Percentiles rank a stretch among this genome's conserved stretches.
Evolutionary conservation across 2,329 filamentous ascomycete species (phyloP).

Genomic region (Gliomastix tumulicola): DNA sequence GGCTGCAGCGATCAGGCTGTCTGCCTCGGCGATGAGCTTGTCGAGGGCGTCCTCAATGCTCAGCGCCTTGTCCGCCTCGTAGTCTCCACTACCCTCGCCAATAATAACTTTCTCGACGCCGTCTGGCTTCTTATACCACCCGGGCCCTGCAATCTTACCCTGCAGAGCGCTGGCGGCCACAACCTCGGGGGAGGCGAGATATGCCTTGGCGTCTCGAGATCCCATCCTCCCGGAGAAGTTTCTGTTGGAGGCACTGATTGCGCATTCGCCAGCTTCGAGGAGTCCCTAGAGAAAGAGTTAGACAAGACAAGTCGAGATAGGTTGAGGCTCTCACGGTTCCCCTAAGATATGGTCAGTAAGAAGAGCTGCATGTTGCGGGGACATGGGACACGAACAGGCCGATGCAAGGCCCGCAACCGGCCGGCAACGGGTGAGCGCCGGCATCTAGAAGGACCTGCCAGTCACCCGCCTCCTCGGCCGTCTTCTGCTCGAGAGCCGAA

Average conservation of each 20-base stretch:
- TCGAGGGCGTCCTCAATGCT: constrained; percentile 65
- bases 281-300: too few relatives aligned
- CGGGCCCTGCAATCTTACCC: constrained; percentile 68
- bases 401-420: constrained; percentile 81
- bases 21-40: constrained; percentile 62
- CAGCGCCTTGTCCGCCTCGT: constrained; percentile 56
- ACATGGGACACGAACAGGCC: too few relatives aligned
- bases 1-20: constrained; percentile 45
- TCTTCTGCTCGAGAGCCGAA: constrained; percentile 67
- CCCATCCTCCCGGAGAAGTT: constrained; percentile 95
- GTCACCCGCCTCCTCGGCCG: constrained; percentile 73
- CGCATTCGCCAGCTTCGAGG: constrained; percentile 77
- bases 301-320: too few relatives aligned
- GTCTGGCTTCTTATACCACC: constrained; percentile 68
- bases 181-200: constrained; percentile 82
- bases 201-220: constrained; percentile 56
- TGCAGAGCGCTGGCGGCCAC: constrained; percentile 81
- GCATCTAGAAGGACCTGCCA: constrained; percentile 80
- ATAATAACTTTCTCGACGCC: constrained; percentile 59
- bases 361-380: too few relatives aligned
- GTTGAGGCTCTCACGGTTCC: too few relatives aligned
- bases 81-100: constrained; percentile 64
- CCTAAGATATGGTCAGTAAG: too few relatives aligned
- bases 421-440: constrained; percentile 64
- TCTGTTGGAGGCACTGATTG: constrained; percentile 76